These are phyloP conservation scores for Saccharomycopsis lassenensis DNA, from an alignment of 805 yeast species.

Conservation along the genomic window DNA sequence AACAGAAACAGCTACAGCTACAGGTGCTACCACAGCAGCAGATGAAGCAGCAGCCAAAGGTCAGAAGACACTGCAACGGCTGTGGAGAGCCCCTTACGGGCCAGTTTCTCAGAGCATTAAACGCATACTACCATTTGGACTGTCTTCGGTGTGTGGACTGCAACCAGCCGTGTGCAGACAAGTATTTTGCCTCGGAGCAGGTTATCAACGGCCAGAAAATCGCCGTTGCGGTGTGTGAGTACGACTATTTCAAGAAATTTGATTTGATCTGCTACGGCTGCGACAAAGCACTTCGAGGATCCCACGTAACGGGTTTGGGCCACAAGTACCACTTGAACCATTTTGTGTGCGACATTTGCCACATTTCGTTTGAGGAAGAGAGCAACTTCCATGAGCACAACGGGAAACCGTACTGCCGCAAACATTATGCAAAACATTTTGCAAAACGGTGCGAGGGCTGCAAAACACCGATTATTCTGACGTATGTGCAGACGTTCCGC, in stretches of 20 bases:
- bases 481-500: conserved; percentile 82
- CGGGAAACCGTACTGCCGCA: conserved; percentile 77
- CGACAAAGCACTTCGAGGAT: conserved; percentile 76
- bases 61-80: conserved; percentile 33
- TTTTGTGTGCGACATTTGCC: conserved; percentile 83
- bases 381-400: conserved; percentile 89
- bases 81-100: conserved; percentile 46
- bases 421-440: conserved; percentile 75
- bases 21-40: neutral
- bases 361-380: conserved; percentile 76
- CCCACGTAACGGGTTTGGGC: conserved; percentile 89
- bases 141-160: conserved; percentile 87
- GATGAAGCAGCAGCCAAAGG: neutral
- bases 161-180: conserved; percentile 66
- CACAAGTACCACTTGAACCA: conserved; percentile 91
- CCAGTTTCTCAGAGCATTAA: conserved; percentile 78
- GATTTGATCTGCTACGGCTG: conserved; percentile 83
- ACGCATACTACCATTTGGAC: conserved; percentile 68
- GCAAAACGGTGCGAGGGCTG: conserved; percentile 94
- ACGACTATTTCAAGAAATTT: conserved; percentile 78
- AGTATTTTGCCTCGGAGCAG: conserved; percentile 72
- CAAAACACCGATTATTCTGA: conserved; percentile 79
- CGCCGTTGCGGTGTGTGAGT: conserved; percentile 70
- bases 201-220: conserved; percentile 27
- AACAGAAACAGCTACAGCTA: neutral